A percentile compares a stretch with the other conserved stretches of the same genome.
Evolutionary conservation across 169 alveolate species (phyloP).

Genomic region (Plasmodium fragile): DNA sequence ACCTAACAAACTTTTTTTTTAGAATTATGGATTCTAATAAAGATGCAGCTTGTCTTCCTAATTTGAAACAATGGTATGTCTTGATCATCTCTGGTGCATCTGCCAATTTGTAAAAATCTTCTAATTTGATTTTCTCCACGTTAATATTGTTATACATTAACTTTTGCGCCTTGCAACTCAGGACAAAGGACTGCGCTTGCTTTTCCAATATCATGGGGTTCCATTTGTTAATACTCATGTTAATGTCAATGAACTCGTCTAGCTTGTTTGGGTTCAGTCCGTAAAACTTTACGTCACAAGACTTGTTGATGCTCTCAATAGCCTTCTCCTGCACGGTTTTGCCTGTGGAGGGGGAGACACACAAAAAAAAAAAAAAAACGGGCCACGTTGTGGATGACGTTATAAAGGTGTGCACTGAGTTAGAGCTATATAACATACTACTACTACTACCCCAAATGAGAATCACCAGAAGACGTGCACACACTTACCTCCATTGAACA

Average conservation of each 20-base stretch:
- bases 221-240: conserved; percentile 36
- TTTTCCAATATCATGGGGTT: conserved; percentile 39
- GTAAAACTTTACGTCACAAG: conserved; percentile 22
- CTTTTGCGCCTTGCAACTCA: conserved; percentile 27
- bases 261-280: conserved; percentile 11
- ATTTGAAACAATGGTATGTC: conserved; percentile 46
- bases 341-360: not conserved
- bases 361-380: too few relatives aligned
- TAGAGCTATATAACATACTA: not conserved
- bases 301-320: not conserved
- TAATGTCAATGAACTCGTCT: conserved; percentile 25
- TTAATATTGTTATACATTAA: conserved; percentile 10
- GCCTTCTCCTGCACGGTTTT: conserved; percentile 37
- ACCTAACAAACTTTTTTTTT: conserved; percentile 46
- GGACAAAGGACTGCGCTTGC: conserved; percentile 7
- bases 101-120: conserved; percentile 21
- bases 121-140: not conserved
- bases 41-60: conserved; percentile 58
- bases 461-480: too few relatives aligned
- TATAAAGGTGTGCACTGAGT: too few relatives aligned
- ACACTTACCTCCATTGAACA: conserved; percentile 57
- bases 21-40: conserved; percentile 47
- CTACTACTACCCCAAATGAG: too few relatives aligned
- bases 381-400: not conserved
- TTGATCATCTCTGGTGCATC: conserved; percentile 57